Base-by-base conservation (phyloP, 2,329 filamentous ascomycete species). In the Aureobasidium sp. region DNA sequence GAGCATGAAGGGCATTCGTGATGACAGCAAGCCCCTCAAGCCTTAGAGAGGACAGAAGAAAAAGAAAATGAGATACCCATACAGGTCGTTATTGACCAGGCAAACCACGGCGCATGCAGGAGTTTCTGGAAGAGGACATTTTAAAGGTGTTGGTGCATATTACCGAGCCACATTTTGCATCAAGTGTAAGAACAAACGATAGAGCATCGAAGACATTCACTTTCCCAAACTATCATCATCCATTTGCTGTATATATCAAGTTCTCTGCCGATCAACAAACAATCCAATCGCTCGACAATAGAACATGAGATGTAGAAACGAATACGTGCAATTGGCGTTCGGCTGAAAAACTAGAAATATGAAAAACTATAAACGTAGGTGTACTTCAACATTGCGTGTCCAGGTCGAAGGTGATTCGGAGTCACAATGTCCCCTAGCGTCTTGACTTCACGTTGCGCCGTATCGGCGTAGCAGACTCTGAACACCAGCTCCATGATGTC, bases 1-100 rank as follows among this genome's bases (percentile, higher is more conserved):
- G 75, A 79, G 69, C 62, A 72, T 63, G 64, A 66, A 68, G 64
- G 70, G 70, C 8, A 68, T 72, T 37, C 63, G 70, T 17, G 61
- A 63, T 39, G 63, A 42, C 66, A 65, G 41, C 67, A 67, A 64
- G 67, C 69, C 26, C 37, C 63, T 70, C 29, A 64, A 66, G 66
- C 62, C 67, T 26, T 36, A 39, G 15, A 46, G n/a, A 15, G 13
- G 2, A 34, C 8, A 32, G 26, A 51, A 39, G 17, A 23, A 50
- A 60, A 36, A 8, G 13, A 42, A 39, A 20, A 13, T 20, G 46
- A 50, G 57, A 60, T 60, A 60, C 57, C 57, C 57, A 60, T 41
- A 60, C 3, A 48, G 42, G 17, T 59, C 34, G 8, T n/a, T 1
- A 34, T 20, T 34, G 23, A 59, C 12, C 32, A 20, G n/a, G 20